Base-by-base conservation (phyloP, 2,329 filamentous ascomycete species). In the Paecilomyces sp. region DNA sequence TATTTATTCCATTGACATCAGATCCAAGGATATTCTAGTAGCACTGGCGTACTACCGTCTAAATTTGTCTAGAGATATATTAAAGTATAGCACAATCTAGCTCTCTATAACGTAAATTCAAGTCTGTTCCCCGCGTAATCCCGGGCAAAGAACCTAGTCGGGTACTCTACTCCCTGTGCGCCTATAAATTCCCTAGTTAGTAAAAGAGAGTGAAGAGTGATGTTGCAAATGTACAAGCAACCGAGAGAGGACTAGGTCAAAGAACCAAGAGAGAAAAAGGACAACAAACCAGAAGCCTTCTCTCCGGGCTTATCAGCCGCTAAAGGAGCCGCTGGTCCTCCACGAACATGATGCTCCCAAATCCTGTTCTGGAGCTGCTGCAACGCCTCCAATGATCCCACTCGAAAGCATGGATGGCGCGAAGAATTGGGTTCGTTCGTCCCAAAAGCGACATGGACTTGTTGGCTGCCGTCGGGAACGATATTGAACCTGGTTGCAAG, bases 141-240 rank as follows among this genome's bases (percentile, higher is more conserved):
- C 60, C 83, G 78, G 0, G 83, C 84, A 69, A 88, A 88, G 69
- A 88, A 88, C 13, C 85, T 76, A 36, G 73, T 76, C 0, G 85
- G 85, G 65, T 85, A 87, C 68, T 87, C 85, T 1, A 80, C 79
- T 0, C 83, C 84, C 65, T 83, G 75, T 0, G 76, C 71, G 2
- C 83, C 80, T 81, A 55, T 25, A 22, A 22, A 22, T 51, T 59
- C 18, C 22, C n/a, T 55, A 58, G 36, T 60, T 58, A 56, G 57
- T n/a, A n/a, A 9, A 68, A 11, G 64, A 24, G 24, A 56, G 33
- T 4, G 9, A 18, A 22, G 22, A 22, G 22, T 22, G 22, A 18
- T 51, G 6, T 3, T 55, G 34, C 12, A 56, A 28, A 8, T 36
- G 36, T 11, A 52, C 52, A 70, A 57, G 55, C 5, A 1, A 47